phyloP scores from a whole-genome alignment of 2,329 filamentous ascomycete genomes.

The Pseudogymnoascus destructans region DNA sequence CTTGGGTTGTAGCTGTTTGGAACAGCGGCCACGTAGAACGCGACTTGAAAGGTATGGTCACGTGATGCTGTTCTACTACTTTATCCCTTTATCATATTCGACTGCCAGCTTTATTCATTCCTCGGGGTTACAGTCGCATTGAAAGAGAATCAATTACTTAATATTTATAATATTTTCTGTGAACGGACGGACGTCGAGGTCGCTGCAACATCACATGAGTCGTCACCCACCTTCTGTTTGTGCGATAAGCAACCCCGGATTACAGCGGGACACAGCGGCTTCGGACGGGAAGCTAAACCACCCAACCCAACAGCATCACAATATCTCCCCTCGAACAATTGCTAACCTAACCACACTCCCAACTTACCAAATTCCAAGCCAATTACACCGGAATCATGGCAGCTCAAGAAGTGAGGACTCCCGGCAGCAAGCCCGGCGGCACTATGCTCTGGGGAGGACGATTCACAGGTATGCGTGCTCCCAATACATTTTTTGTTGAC shows the following conservation, averaged over 20 bases:
- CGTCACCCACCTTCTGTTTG: background rate
- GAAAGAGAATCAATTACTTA: background rate
- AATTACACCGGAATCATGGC: constrained; percentile 18
- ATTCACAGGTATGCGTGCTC: constrained; percentile 38
- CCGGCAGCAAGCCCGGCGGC: constrained; percentile 22
- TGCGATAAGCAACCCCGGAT: constrained; percentile 4
- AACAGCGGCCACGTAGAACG: background rate
- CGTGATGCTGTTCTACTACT: background rate
- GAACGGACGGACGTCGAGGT: background rate
- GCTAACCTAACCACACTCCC: background rate
- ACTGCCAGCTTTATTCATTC: background rate
- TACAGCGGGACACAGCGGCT: constrained; percentile 1
- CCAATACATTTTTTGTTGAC: constrained; percentile 1
- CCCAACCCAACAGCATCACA: background rate
- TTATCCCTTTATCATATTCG: background rate
- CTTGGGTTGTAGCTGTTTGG: background rate
- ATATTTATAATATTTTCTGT: background rate
- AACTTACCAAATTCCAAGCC: background rate
- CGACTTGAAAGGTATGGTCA: background rate
- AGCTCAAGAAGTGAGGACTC: constrained; percentile 19
- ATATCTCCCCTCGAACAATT: background rate
- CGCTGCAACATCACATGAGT: background rate
- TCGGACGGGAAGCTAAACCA: background rate
- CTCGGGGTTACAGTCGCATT: background rate
- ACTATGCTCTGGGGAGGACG: constrained; percentile 47